Base-by-base conservation (phyloP, 345 rosid genomes). In the Psidium guajava region DNA sequence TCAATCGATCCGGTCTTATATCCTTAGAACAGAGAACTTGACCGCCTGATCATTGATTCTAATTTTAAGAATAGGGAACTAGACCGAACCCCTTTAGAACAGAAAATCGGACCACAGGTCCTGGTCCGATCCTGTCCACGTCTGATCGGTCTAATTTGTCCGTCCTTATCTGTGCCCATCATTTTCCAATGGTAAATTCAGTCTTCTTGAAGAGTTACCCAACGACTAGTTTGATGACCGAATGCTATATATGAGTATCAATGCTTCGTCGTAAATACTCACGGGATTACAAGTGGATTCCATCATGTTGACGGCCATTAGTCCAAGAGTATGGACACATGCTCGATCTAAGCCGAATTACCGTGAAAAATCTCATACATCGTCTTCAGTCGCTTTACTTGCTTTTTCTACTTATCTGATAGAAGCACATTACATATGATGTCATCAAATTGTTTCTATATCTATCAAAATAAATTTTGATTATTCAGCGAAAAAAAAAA, bases 261-360 rank as follows among this genome's bases (percentile, higher is more conserved):
- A 27, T n/a, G 32, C 24, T 12, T 58, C 25, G 8, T 58, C 6
- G 32, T 11, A 58, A 58, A 16, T 58, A n/a, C 32, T 58, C 16
- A 2, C 15, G 5, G 12, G 32, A 58, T 58, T 58, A 58, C 36
- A 5, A 12, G 0, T 58, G 8, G 18, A 58, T 58, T 12, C 16
- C 69, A 58, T n/a, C 69, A n/a, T n/a, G 32, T 6, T n/a, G 18
- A 8, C 12, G 14, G 8, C 8, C 8, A 13, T 58, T n/a, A 58
- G 13, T 58, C 13, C 6, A n/a, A 4, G 0, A n/a, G 36, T 8
- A 25, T 12, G 2, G 0, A 57, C 1, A 0, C 11, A 25, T 11
- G 25, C 1, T 58, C 13, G 0, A n/a, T 58, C 0, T 58, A 58
- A 36, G 36, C 1, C 1, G 2, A 58, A n/a, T 3, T 18, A n/a